Evolutionary conservation across 805 yeast species (phyloP).

Genomic region (Starmerella stellata): DNA sequence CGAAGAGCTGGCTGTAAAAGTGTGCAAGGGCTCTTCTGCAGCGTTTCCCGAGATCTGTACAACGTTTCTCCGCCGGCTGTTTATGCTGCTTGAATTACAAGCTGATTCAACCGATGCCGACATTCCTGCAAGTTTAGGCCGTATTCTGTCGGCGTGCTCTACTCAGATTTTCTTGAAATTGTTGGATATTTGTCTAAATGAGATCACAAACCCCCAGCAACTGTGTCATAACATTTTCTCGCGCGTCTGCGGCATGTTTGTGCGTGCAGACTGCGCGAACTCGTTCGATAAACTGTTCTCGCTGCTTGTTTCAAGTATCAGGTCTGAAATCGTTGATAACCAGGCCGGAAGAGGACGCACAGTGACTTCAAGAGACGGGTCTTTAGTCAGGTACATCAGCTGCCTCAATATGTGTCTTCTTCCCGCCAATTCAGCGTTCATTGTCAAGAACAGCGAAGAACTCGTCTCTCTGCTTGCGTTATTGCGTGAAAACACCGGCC

Average conservation of each 20-base stretch:
- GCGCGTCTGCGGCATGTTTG: slow-evolving; percentile 52
- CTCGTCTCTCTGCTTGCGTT: slow-evolving; percentile 31
- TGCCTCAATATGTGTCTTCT: slow-evolving; percentile 54
- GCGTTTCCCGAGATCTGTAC: slow-evolving; percentile 45
- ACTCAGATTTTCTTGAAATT: slow-evolving; percentile 18
- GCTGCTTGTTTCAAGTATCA: slow-evolving; percentile 34
- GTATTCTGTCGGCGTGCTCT: slow-evolving; percentile 15
- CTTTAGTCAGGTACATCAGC: slow-evolving; percentile 50
- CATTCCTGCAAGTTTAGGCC: slow-evolving; percentile 8
- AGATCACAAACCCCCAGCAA: slow-evolving; percentile 38
- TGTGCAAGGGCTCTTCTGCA: slow-evolving; percentile 56
- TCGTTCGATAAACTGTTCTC: slow-evolving; percentile 31
- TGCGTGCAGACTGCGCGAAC: slow-evolving; percentile 40
- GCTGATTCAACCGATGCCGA: slow-evolving; percentile 9
- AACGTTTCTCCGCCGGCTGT: slow-evolving; percentile 39
- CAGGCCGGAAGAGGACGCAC: slow-evolving; percentile 62
- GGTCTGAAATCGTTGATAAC: slow-evolving; percentile 51
- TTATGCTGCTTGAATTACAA: slow-evolving; percentile 42
- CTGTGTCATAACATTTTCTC: slow-evolving; percentile 47
- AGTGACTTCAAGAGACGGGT: slow-evolving; percentile 58
- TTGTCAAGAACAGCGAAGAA: slow-evolving; percentile 31
- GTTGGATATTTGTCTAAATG: slow-evolving; percentile 26
- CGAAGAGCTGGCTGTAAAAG: slow-evolving; percentile 31
- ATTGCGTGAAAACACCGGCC: slow-evolving; percentile 33
- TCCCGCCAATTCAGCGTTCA: slow-evolving; percentile 36